Base-by-base conservation (phyloP, 73 alveolate species). In the Paraurostyla sp. region DNA sequence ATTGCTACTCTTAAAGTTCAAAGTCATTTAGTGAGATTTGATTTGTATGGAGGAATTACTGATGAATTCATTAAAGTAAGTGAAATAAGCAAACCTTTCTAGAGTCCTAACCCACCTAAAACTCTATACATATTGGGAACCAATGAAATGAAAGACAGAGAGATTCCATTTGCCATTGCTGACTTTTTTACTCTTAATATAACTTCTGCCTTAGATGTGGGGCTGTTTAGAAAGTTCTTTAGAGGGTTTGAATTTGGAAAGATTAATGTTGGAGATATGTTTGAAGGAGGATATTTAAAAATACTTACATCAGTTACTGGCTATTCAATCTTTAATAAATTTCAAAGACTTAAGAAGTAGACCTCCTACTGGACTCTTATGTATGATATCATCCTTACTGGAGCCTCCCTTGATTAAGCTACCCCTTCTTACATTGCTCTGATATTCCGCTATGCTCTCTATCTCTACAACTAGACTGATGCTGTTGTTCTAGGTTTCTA, bases 41-140 rank as follows among this genome's bases (percentile, higher is more conserved):
- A 84, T 36, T 51, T 91, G 0, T 91, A 73, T 49, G 96, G 96
- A 43, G 96, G 96, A 6, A 42, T 91, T 57, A 57, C 93, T 0
- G 87, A 83, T 41, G 96, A 91, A 46, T 29, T 38, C 30, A 71
- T 91, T 13, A 41, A 32, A 22, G 71, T 49, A 0, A 20, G 41
- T 0, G 96, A 91, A 20, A 32, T 71, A 35, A 84, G 59, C 51
- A 91, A 84, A 49, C 96, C 96, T 4, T 91, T 83, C 51, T 51
- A 91, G 56, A 90, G 57, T 76, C 59, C 91, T 15, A n/a, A 91
- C 13, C 88, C 91, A 0, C 91, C 93, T 30, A 18, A 65, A 20
- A 71, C 41, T 33, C 59, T 83, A 65, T 84, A 69, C 76, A 91
- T 84, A 0, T 48, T 84, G 9, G 92, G 93, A 4, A 78, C 43